phyloP scores from a whole-genome alignment of 768 basidiomycete species.

The Tulasnella sp. region DNA sequence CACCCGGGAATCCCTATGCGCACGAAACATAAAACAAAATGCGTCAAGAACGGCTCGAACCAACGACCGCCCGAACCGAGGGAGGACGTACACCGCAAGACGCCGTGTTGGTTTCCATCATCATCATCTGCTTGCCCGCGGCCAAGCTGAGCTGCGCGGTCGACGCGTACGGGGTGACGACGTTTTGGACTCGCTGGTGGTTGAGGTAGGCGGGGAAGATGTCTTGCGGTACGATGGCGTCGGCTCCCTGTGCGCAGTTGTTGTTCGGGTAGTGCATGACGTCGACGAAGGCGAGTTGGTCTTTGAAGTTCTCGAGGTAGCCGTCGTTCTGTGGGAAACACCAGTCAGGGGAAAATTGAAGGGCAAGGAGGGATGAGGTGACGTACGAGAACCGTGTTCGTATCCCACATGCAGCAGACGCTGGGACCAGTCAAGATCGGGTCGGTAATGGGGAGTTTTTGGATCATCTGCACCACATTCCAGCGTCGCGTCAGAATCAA shows the following conservation, averaged over 20 bases:
- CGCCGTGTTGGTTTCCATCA: slow-evolving; percentile 57
- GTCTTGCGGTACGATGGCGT: background rate
- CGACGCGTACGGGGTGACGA: background rate
- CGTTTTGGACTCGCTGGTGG: background rate
- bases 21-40: slow-evolving; percentile 29
- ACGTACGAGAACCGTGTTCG: background rate
- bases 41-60: too few species aligned
- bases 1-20: slow-evolving; percentile 35
- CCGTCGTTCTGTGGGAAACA: background rate
- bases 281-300: background rate
- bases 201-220: slow-evolving; percentile 5
- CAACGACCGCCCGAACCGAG: too few species aligned
- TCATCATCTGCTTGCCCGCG: slow-evolving; percentile 34
- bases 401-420: slow-evolving; percentile 47
- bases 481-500: background rate
- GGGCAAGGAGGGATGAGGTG: background rate
- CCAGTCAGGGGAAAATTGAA: background rate
- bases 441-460: background rate
- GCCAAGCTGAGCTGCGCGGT: slow-evolving; percentile 17
- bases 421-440: slow-evolving; percentile 52
- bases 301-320: background rate
- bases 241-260: background rate
- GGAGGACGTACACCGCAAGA: slow-evolving; percentile 33
- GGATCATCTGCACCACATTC: background rate
- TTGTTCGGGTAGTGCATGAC: slow-evolving; percentile 12